Evolutionary conservation across 1,284 basidiomycete genomes (phyloP).

Genomic region (Ganoderma leucocontextum): DNA sequence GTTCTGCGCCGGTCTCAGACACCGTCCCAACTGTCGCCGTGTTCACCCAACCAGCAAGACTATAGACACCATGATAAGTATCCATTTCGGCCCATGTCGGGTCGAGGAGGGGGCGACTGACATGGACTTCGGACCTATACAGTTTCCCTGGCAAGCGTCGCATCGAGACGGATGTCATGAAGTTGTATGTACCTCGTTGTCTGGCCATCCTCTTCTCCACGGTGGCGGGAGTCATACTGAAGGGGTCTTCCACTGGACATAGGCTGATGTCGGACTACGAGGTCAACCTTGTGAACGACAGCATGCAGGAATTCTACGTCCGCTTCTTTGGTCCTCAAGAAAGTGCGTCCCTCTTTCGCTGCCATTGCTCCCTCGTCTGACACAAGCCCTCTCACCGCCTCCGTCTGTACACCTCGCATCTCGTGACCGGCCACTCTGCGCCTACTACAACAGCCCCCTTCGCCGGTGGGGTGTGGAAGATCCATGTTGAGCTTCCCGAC

Average conservation of each 20-base stretch:
- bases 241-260: background rate
- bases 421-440: constrained; percentile 11
- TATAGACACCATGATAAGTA: constrained; percentile 46
- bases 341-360: constrained; percentile 67
- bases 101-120: constrained; percentile 25
- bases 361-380: constrained; percentile 1
- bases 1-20: background rate
- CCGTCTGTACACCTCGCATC: background rate
- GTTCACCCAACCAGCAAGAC: background rate
- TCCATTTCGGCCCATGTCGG: background rate
- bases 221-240: background rate
- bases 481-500: constrained; percentile 98
- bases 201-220: background rate
- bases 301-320: constrained; percentile 99
- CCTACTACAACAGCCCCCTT: constrained; percentile 79
- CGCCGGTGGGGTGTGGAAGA: constrained; percentile 97
- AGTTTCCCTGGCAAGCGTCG: constrained; percentile 84
- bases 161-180: constrained; percentile 99
- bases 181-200: constrained; percentile 74
- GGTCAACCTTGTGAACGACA: constrained; percentile 97
- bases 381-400: background rate
- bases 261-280: constrained; percentile 98
- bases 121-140: constrained; percentile 44
- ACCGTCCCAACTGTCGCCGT: background rate
- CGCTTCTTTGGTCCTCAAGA: constrained; percentile 94